phyloP scores from a whole-genome alignment of 2,329 filamentous ascomycete genomes.

The Xylaria sp. region DNA sequence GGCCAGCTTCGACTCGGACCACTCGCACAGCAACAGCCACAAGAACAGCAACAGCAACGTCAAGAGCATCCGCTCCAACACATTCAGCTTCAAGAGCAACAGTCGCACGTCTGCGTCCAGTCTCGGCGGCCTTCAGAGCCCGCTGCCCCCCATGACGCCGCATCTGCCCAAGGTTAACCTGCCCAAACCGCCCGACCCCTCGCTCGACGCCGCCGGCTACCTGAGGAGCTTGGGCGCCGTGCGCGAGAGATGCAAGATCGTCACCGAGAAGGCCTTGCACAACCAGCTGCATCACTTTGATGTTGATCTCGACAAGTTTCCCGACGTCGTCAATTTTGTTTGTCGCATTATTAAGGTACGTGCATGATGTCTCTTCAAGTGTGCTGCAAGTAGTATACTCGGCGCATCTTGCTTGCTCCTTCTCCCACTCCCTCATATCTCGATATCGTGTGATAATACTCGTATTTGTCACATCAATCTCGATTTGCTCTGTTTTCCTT shows the following conservation, averaged over 20 bases:
- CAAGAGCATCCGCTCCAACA: constrained; percentile 52
- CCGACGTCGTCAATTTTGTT: constrained; percentile 85
- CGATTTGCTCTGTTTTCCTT: background rate
- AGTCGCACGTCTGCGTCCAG: constrained; percentile 65
- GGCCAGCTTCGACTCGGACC: constrained; percentile 64
- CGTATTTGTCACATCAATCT: background rate
- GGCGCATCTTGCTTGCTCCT: background rate
- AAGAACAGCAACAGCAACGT: constrained; percentile 59
- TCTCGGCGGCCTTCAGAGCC: constrained; percentile 56
- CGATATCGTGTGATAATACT: background rate
- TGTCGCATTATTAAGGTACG: constrained; percentile 93
- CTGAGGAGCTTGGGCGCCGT: constrained; percentile 90
- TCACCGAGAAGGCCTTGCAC: constrained; percentile 79
- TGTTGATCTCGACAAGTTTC: constrained; percentile 86
- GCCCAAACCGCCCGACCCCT: constrained; percentile 86
- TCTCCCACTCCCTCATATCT: background rate
- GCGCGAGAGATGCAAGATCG: constrained; percentile 78
- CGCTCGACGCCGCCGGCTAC: constrained; percentile 88
- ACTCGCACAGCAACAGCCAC: constrained; percentile 49
- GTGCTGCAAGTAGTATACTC: background rate
- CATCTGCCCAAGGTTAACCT: constrained; percentile 79
- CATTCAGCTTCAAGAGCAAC: constrained; percentile 55
- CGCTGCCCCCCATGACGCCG: constrained; percentile 64
- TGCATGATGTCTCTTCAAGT: constrained; percentile 13
- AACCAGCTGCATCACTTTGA: constrained; percentile 88